These are phyloP conservation scores for Penicillium sp. DNA, from an alignment of 2,329 filamentous ascomycete genomes.

Conservation along the genomic window DNA sequence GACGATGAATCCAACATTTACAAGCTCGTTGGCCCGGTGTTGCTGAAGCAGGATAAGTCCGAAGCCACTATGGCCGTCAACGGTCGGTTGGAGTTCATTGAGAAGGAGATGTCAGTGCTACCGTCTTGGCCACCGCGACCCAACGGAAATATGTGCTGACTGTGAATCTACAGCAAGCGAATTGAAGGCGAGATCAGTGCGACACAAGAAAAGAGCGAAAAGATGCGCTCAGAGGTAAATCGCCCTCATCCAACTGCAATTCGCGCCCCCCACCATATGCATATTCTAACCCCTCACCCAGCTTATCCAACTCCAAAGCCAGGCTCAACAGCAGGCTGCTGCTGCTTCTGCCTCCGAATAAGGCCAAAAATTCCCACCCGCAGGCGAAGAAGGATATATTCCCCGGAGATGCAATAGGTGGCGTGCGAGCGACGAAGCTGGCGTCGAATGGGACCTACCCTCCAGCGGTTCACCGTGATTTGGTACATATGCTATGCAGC, in stretches of 20 bases:
- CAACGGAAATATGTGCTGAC: constrained; percentile 3
- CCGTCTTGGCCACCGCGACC: neutral
- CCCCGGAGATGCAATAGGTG: neutral
- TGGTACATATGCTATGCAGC: neutral
- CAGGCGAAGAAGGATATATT: constrained; percentile 1
- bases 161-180: constrained; percentile 45
- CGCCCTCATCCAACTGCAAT: neutral
- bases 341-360: constrained; percentile 27
- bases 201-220: constrained; percentile 56
- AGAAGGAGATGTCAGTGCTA: constrained; percentile 71
- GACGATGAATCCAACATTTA: constrained; percentile 81
- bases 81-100: constrained; percentile 81
- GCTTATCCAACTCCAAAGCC: constrained; percentile 36
- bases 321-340: constrained; percentile 30
- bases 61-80: constrained; percentile 89
- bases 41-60: constrained; percentile 85
- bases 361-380: constrained; percentile 3
- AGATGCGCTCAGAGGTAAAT: constrained; percentile 56
- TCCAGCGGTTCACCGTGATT: neutral
- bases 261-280: neutral
- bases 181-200: constrained; percentile 59
- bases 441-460: neutral
- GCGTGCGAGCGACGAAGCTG: neutral
- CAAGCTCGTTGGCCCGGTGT: constrained; percentile 84
- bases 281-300: constrained; percentile 18